Base-by-base conservation (phyloP, 495 filamentous ascomycete species). In the Talaromyces adpressus region DNA sequence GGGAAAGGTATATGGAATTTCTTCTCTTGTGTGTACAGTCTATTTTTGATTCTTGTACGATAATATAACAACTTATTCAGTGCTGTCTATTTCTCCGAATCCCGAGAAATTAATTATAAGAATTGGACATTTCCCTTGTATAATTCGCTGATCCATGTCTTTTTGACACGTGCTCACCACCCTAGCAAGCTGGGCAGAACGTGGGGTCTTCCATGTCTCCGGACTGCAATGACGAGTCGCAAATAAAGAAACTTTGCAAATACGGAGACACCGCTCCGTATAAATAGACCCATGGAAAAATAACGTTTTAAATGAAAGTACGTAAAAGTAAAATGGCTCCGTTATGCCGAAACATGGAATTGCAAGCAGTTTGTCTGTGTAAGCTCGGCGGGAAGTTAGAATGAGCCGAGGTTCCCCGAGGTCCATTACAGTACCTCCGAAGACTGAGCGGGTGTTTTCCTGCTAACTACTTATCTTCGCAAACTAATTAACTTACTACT, bases 1-100 rank as follows among this genome's bases (percentile, higher is more conserved):
- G 14, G 52, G 52, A 29, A 56, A 56, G 52, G 27, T 25, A 56
- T 56, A 56, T 56, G 52, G 4, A 8, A 27, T 56, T 56, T 29
- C 52, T 22, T 12, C 27, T 27, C 27, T n/a, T 56, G 6, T 56
- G 11, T 56, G 52, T 56, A 56, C 11, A 56, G 52, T 30, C 52
- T 56, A 56, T 29, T n/a, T 56, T 29, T 29, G 27, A 27, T 56
- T 56, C 22, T 56, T 56, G 52, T 56, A 56, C 52, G 23, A 56
- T 56, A 56, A 56, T 27, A 29, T 29, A 7, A 25, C 22, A 54
- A 41, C 36, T 41, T 56, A 27, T 12, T 7, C n/a, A 49, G n/a
- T 20, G n/a, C n/a, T 9, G 45, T 49, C 4, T 49, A n/a, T 3
- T 7, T 22, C 45, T 49, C n/a, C 29, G 29, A 30, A 30, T 30